Evolutionary conservation across 164 flowering plant species (phyloP).

Genomic region (Nymphaea colorata): DNA sequence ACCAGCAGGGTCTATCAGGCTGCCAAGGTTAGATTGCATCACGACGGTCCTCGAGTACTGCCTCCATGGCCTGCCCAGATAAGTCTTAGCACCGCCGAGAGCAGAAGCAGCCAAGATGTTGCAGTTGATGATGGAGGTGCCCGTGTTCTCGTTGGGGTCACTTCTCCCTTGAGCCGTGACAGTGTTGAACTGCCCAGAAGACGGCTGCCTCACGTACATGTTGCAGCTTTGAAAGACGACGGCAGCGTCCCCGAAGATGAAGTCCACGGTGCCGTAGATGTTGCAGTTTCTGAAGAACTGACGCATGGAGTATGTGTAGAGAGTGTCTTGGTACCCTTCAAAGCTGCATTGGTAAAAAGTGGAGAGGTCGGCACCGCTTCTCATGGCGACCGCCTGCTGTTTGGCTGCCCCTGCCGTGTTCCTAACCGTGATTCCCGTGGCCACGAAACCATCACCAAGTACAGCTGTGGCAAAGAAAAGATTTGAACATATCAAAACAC

Average conservation of each 20-base stretch:
- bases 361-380: conserved; percentile 43
- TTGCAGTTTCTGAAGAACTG: conserved; percentile 28
- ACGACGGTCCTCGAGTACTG: conserved; percentile 33
- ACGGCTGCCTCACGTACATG: conserved; percentile 30
- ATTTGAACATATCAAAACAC: no score
- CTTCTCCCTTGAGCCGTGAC: conserved; percentile 33
- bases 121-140: conserved; percentile 28
- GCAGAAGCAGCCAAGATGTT: conserved; percentile 21
- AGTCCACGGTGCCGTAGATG: conserved; percentile 62
- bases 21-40: conserved; percentile 23
- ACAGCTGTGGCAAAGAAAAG: not conserved
- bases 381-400: conserved; percentile 48
- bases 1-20: conserved; percentile 20
- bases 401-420: no score
- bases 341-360: conserved; percentile 8
- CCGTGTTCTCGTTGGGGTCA: conserved; percentile 24
- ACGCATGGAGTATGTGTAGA: conserved; percentile 8
- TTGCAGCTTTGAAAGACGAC: conserved; percentile 50
- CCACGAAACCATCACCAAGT: no score
- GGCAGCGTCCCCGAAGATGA: conserved; percentile 62
- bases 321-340: conserved; percentile 31
- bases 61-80: conserved; percentile 45
- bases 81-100: conserved; percentile 17
- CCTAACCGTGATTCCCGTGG: no score
- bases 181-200: conserved; percentile 10